A percentile compares a stretch with the other conserved stretches of the same genome.
These are phyloP conservation scores for Quercus lobata DNA, from an alignment of 331 rosid genomes.

Conservation along the genomic window DNA sequence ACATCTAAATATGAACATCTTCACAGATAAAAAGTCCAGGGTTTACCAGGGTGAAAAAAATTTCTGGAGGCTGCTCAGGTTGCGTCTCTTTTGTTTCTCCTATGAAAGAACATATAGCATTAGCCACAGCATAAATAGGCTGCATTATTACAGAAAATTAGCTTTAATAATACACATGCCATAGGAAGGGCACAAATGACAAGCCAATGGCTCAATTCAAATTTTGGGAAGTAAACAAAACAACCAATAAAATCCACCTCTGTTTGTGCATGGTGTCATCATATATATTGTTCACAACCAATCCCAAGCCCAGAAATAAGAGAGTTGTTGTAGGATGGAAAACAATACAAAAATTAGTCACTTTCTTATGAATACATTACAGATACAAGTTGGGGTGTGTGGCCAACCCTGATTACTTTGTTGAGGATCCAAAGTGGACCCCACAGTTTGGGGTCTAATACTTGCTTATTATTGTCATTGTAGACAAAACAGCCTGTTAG, in stretches of 20 bases:
- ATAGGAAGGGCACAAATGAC: not conserved
- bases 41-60: constrained; percentile 38
- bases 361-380: too few species aligned
- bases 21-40: constrained; percentile 14
- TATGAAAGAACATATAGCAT: constrained; percentile 20
- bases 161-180: not conserved
- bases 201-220: not conserved
- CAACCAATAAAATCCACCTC: not conserved
- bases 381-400: too few species aligned
- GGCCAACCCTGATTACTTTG: too few species aligned
- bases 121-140: not conserved
- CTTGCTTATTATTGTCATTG: too few species aligned
- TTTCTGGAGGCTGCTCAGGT: constrained; percentile 30
- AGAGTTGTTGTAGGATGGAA: too few species aligned
- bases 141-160: not conserved
- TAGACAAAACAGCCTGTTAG: too few species aligned
- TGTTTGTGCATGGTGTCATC: too few species aligned
- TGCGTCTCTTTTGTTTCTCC: constrained; percentile 42
- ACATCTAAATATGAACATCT: not conserved
- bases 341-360: too few species aligned
- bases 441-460: too few species aligned
- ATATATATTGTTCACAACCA: too few species aligned
- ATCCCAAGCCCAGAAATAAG: too few species aligned
- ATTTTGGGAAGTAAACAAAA: not conserved
- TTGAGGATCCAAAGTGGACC: too few species aligned